phyloP scores from a whole-genome alignment of 2,329 filamentous ascomycete species.

The Ophiostoma sp. region DNA sequence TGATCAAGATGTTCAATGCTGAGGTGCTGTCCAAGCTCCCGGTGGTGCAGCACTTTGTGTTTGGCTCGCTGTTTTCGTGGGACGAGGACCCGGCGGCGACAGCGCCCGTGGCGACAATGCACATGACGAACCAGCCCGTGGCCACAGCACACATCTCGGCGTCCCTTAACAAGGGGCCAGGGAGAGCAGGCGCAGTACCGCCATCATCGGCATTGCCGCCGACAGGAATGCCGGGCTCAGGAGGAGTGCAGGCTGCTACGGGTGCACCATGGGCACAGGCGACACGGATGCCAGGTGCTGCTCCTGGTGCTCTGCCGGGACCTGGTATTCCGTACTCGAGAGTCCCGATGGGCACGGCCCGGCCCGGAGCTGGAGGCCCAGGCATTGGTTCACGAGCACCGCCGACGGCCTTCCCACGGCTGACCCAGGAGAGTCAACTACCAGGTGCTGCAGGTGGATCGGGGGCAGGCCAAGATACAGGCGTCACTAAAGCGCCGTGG shows the following conservation, averaged over 20 bases:
- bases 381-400: neutral
- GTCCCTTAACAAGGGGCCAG: neutral
- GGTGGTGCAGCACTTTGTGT: conserved; percentile 94
- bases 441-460: neutral
- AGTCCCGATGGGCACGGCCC: conserved; percentile 28
- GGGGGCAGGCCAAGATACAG: conserved; percentile 1
- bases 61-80: conserved; percentile 79
- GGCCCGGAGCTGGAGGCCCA: neutral
- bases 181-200: neutral
- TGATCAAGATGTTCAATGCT: conserved; percentile 99
- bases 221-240: neutral
- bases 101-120: conserved; percentile 51
- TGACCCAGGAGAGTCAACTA: neutral
- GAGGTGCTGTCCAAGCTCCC: conserved; percentile 97
- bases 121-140: conserved; percentile 58
- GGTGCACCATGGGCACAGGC: conserved; percentile 36
- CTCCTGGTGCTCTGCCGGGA: conserved; percentile 17
- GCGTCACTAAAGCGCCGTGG: conserved; percentile 50
- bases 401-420: neutral
- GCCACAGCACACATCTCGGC: conserved; percentile 19
- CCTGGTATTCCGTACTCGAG: conserved; percentile 43
- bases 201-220: neutral
- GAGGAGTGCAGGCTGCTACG: conserved; percentile 18
- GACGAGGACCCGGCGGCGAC: conserved; percentile 64
- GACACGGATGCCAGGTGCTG: conserved; percentile 31